Evolutionary conservation across 179 eudicot species (phyloP), one percentile per base, ranked within the genome.

Genomic region (Vitellaria paradoxa): DNA sequence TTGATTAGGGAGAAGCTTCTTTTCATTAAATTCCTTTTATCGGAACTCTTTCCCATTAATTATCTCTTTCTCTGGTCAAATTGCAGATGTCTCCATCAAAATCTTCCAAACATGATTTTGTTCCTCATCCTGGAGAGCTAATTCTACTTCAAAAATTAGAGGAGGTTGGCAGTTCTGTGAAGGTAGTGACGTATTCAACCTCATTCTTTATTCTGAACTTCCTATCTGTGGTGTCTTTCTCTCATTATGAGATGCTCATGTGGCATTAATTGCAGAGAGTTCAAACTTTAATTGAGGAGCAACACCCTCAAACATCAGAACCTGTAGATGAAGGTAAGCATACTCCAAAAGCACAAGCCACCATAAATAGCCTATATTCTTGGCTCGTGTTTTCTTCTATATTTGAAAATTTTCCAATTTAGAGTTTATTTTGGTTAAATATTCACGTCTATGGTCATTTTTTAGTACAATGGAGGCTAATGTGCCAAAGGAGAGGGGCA

Each of bases 131-230:
- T 13, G 86, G 83, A 56, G 92, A 89, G 68, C 66, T 81, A 30
- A 76, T 81, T 75, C 84, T 92, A 76, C 74, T 92, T 24, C 92
- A 92, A 81, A 92, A 91, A 73, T 75, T 92, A 42, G 96, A 89
- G 77, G 96, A 92, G 77, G 91, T 92, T 76, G 93, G 87, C 65
- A 87, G 80, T 70, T 91, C 92, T 63, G 85, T 92, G 63, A 92
- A 88, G 97, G 97, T 92, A 79, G 70, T 81, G 14, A 6, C 46
- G 12, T 49, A 26, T 60, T 74, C 49, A n/a, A 60, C 4, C 15
- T 66, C 20, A 6, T 49, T n/a, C 0, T 20, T 70, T 12, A 45
- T 76, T 49, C 5, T 50, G 1, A 30, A 30, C 46, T 47, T 2
- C 47, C 23, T 30, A 45, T 14, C 37, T 63, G 15, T 60, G 49